Base-by-base conservation (phyloP, 345 rosid genomes). In the Sonneratia alba region DNA sequence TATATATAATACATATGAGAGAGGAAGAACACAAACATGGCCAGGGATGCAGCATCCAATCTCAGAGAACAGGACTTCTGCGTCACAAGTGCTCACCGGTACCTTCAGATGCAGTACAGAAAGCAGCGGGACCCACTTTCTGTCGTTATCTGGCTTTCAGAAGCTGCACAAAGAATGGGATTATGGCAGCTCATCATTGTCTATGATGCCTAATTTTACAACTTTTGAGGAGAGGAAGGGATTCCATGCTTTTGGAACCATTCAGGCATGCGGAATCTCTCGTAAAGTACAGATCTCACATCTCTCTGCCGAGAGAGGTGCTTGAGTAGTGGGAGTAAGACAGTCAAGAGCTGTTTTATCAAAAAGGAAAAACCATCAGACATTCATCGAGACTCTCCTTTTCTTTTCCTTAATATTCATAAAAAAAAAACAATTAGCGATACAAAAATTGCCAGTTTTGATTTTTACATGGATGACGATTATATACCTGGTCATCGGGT, bases 211-310 rank as follows among this genome's bases (percentile, higher is more conserved):
- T 47, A 49, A 53, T 34, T 56, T 76, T 77, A 74, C 62, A 27
- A 27, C 37, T 77, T 81, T 87, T 73, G 81, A 69, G 87, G 73
- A 48, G 92, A 82, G 36, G 93, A 76, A 57, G 98, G 95, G 76
- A 96, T 92, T 66, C 98, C 98, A 70, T 89, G 96, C 77, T 85
- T 91, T 80, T 86, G 91, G 82, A 96, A 96, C 99, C 99, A 96
- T 72, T 92, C 95, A 0, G 91, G 94, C 98, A 96, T 96, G 82
- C 67, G 91, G 79, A 90, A 96, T 69, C 87, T 86, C 34, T 92
- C 95, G 24, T 86, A 80, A 6, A 96, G 93, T 66, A 74, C 77
- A 1, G 93, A 83, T 72, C 98, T 83, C 57, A 96, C 97, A 1
- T 96, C 99, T 36, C 81, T 84, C 81, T 92, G 91, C 78, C 71